Conservation (phyloP, 2,329 filamentous ascomycete genomes). For the Sclerotinia trifoliorum region DNA sequence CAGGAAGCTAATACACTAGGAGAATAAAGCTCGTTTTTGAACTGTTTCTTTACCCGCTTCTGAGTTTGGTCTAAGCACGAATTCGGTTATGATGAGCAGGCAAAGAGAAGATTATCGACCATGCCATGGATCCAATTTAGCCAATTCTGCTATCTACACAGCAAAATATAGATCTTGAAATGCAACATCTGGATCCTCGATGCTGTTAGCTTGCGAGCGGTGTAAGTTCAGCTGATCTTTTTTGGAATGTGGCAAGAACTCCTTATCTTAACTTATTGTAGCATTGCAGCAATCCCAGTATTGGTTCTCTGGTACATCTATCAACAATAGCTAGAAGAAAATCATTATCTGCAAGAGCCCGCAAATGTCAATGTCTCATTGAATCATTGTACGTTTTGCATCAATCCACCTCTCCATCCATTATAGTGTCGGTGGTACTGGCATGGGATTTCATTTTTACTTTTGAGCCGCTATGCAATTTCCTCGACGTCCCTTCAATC, state of each 20-base stretch:
- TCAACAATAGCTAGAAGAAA: background rate
- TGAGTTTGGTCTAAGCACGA: background rate
- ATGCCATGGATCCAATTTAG: background rate
- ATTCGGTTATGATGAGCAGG: background rate
- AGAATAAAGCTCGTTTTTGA: background rate
- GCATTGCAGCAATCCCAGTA: background rate
- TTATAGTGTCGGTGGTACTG: background rate
- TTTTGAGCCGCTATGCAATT: constrained; percentile 11
- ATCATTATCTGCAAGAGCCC: background rate
- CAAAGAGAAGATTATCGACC: background rate
- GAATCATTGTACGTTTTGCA: background rate
- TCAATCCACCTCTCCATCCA: background rate
- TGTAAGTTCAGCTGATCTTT: background rate
- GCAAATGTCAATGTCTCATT: background rate
- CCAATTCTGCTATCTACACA: background rate
- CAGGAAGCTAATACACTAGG: background rate
- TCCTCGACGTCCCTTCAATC: background rate
- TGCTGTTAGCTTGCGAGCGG: background rate
- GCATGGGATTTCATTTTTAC: background rate
- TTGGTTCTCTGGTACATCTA: background rate
- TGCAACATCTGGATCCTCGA: background rate
- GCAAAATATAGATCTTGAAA: constrained; percentile 1
- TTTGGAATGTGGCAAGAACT: background rate
- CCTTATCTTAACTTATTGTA: background rate
- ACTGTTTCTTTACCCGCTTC: background rate